Conservation (phyloP, 2,329 filamentous ascomycete genomes). For the Microsporum audouinii region DNA sequence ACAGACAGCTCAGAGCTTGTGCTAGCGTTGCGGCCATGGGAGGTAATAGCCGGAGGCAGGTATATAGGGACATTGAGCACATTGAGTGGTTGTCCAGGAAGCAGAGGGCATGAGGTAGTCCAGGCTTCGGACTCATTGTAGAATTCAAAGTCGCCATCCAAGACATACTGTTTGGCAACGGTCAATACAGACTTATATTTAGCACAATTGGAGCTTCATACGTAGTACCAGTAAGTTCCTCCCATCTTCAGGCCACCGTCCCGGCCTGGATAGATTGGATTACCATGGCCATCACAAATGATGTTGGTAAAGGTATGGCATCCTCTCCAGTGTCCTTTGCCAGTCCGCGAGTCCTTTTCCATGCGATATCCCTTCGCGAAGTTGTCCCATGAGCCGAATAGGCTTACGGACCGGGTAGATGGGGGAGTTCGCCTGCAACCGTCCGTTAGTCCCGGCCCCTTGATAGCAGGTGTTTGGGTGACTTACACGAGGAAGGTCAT, state of each 20-base stretch:
- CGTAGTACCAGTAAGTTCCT: conserved; percentile 90
- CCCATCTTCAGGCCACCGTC: conserved; percentile 83
- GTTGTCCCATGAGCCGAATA: conserved; percentile 93
- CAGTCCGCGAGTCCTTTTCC: conserved; percentile 65
- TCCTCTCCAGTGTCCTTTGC: conserved; percentile 69
- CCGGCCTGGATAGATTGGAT: conserved; percentile 44
- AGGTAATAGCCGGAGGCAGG: conserved; percentile 34
- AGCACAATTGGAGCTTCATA: conserved; percentile 39
- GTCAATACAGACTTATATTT: background rate
- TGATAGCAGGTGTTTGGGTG: background rate
- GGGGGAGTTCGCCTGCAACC: conserved; percentile 26
- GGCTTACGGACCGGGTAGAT: conserved; percentile 51
- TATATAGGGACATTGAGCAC: conserved; percentile 70
- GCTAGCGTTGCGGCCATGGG: conserved; percentile 53
- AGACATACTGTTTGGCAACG: conserved; percentile 53
- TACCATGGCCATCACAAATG: conserved; percentile 60
- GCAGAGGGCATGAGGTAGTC: conserved; percentile 69
- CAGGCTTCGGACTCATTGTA: conserved; percentile 61
- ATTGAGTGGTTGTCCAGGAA: conserved; percentile 82
- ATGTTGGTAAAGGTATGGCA: conserved; percentile 81
- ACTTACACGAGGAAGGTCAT: conserved; percentile 25
- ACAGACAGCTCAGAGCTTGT: conserved; percentile 43
- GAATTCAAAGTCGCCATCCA: conserved; percentile 66
- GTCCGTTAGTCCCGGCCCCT: conserved; percentile 14
- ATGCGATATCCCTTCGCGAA: conserved; percentile 69